Base-by-base conservation (phyloP, 179 eudicot species). In the Kewa caespitosa region DNA sequence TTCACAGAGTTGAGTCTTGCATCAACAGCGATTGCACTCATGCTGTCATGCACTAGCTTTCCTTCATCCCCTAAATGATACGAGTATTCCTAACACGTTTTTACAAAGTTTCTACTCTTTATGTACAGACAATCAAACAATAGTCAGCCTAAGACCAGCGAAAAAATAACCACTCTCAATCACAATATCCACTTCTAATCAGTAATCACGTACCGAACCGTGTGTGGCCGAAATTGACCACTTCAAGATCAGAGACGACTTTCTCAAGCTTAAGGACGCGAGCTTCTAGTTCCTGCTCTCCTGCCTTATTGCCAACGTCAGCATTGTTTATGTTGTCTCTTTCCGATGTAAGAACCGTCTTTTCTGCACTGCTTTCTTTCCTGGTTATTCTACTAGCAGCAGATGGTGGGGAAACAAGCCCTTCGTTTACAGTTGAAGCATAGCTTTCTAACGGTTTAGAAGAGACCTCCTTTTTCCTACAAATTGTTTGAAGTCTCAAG, bases 201-300 rank as follows among this genome's bases (percentile, higher is more conserved):
- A 41, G n/a, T n/a, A n/a, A n/a, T n/a, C 36, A 18, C 1, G 22
- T 33, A 15, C 69, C 55, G n/a, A 70, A 77, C 38, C 38, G 6
- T 27, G 31, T 30, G 30, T 22, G 36, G 15, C 70, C 36, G 32
- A 1, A 38, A n/a, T 65, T 60, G 36, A 42, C 27, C 6, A 31
- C 72, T 72, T 43, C 69, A 46, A 76, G 59, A 59, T 38, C 67
- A 67, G 77, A 75, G 48, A 81, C 66, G 33, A 6, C 55, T 72
- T 36, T 67, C 38, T 81, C 70, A 48, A 77, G 78, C 70, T 67
- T 67, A 12, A 48, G 22, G 43, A 81, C 70, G 33, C 70, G 55
- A 66, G 46, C 73, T 31, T 66, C 52, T 13, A 76, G 59, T 31
- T 28, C 50, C 18, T 38, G 38, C 12, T 46, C 39, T n/a, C 6